These are phyloP conservation scores for Tricholoma sp. DNA, from an alignment of 768 basidiomycete genomes.

Conservation along the genomic window DNA sequence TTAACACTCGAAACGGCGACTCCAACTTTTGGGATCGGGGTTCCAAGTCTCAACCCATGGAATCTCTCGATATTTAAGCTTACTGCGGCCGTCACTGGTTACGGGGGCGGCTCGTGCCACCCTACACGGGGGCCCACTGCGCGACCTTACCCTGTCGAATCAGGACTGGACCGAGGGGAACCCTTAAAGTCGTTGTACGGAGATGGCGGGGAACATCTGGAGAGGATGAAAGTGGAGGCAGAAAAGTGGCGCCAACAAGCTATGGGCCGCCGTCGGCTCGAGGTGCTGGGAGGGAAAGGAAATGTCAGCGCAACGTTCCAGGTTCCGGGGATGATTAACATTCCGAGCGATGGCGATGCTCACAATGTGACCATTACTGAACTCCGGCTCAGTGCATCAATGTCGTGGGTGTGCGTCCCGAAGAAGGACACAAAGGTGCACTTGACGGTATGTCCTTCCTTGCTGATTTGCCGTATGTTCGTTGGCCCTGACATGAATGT, in stretches of 20 bases:
- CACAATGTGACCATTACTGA: constrained; percentile 10
- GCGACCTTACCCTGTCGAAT: not conserved
- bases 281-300: not conserved
- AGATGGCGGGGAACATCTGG: no score
- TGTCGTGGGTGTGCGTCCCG: constrained; percentile 10
- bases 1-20: constrained; percentile 34
- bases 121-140: no score
- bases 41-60: constrained; percentile 33
- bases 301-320: constrained; percentile 10
- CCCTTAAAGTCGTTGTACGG: not conserved
- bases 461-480: not conserved
- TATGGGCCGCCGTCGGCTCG: not conserved
- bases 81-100: not conserved
- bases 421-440: constrained; percentile 4
- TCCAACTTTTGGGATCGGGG: constrained; percentile 33
- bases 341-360: constrained; percentile 13
- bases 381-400: constrained; percentile 5
- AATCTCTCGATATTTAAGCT: constrained; percentile 21
- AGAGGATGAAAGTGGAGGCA: no score
- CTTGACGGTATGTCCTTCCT: not conserved
- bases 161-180: not conserved
- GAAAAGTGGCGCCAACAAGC: no score
- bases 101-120: no score
- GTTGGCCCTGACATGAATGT: no score
- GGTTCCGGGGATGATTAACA: constrained; percentile 9